phyloP scores from a whole-genome alignment of 306 rosid genomes.

The Quercus cerris region DNA sequence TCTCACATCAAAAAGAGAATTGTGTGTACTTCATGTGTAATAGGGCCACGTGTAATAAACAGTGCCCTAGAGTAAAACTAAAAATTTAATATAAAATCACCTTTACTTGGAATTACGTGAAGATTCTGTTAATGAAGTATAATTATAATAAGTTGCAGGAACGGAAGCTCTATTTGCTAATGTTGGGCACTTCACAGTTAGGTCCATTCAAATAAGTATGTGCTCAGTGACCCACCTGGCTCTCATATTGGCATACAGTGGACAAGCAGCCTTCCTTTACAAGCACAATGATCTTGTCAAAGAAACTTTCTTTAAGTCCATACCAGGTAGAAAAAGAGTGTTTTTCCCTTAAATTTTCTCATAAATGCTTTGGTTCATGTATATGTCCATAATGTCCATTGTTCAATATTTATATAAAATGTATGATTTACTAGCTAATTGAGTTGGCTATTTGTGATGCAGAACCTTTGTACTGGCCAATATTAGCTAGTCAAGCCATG shows the following conservation, averaged over 20 bases:
- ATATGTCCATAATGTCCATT: not conserved
- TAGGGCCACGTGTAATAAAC: too few relatives aligned
- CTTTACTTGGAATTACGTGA: not conserved
- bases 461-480: slow-evolving; percentile 63
- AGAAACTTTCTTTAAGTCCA: slow-evolving; percentile 57
- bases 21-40: too few relatives aligned
- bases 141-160: slow-evolving; percentile 25
- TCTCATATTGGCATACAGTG: slow-evolving; percentile 55
- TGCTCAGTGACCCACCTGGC: slow-evolving; percentile 9
- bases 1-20: slow-evolving; percentile 13
- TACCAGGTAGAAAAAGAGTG: slow-evolving; percentile 39
- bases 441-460: slow-evolving; percentile 13
- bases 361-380: not conserved
- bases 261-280: slow-evolving; percentile 81
- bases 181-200: slow-evolving; percentile 21
- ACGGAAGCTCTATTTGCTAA: slow-evolving; percentile 28
- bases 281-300: slow-evolving; percentile 32
- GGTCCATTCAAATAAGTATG: slow-evolving; percentile 24
- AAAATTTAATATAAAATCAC: too few relatives aligned
- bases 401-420: too few relatives aligned
- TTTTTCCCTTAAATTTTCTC: not conserved
- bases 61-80: too few relatives aligned
- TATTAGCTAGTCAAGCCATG: slow-evolving; percentile 84
- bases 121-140: not conserved
- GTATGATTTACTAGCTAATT: not conserved